Base-by-base conservation (phyloP, 768 basidiomycete species). In the Jaapia argillacea region DNA sequence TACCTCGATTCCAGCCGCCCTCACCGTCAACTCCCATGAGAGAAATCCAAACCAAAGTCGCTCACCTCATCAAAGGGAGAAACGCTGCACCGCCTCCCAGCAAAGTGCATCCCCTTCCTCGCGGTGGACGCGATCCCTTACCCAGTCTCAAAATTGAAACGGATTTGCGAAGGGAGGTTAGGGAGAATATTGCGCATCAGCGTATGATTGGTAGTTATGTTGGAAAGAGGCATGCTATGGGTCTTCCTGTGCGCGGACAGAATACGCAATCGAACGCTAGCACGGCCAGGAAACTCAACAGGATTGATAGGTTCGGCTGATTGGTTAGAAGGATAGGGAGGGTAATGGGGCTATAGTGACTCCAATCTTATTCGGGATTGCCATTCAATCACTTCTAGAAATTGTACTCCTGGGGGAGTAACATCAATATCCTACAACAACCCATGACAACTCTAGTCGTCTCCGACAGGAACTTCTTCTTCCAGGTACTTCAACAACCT, bases 191-290 rank as follows among this genome's bases (percentile, higher is more conserved):
- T 59, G 80, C 77, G 4, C 92, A 96, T 65, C 80, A 92, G 63
- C 71, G 89, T 48, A 85, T 85, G 74, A 91, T 98, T 62, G 94
- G 94, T 39, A 90, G 85, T 52, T 93, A 94, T 62, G 79, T 89
- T 41, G 96, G 96, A 40, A 79, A 79, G 69, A 70, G 92, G 62
- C 94, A 98, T 60, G 90, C 90, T 5, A 89, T 92, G 81, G 78
- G 81, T 46, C 63, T 94, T 36, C 94, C 94, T 3, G 94, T 98
- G 47, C 75, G 94, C 61, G 94, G 94, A 45, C 94, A 98, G 65
- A 83, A 83, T 44, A 97, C 93, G 3, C 82, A 81, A 61, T 82
- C 75, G 43, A 98, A 98, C 57, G 91, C 89, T 42, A 78, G 72
- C 64, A 94, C 90, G 36, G 94, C 94, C 25, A 83, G 67, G 64